Conservation (phyloP, 495 filamentous ascomycete species). For the Letharia lupina region DNA sequence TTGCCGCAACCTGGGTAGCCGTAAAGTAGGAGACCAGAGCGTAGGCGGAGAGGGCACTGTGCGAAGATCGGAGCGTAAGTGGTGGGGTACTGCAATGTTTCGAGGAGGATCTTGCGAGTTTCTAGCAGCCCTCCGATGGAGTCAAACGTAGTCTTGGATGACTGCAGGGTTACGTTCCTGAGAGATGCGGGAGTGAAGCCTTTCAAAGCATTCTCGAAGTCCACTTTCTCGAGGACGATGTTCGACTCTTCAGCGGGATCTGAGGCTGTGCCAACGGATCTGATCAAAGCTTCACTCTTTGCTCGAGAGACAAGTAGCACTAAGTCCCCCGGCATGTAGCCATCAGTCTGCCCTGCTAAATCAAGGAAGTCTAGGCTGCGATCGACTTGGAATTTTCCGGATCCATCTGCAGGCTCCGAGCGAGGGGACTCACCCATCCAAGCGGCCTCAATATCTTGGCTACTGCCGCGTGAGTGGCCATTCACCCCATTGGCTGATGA, state of each 20-base stretch:
- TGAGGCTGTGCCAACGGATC: constrained; percentile 41
- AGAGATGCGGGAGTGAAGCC: constrained; percentile 93
- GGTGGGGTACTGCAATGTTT: constrained; percentile 94
- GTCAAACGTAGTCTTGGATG: constrained; percentile 76
- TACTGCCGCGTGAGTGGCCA: constrained; percentile 35
- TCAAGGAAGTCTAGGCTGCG: constrained; percentile 83
- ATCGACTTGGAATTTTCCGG: constrained; percentile 59
- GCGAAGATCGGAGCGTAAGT: constrained; percentile 98
- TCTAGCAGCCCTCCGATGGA: constrained; percentile 83
- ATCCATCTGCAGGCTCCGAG: constrained; percentile 36
- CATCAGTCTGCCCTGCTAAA: constrained; percentile 84
- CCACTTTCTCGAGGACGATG: constrained; percentile 55
- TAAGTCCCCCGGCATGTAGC: constrained; percentile 95
- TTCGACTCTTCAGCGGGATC: constrained; percentile 30
- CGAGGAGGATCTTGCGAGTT: constrained; percentile 78
- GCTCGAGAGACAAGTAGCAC: constrained; percentile 78
- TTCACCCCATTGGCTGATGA: constrained; percentile 29
- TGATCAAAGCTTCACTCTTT: constrained; percentile 82
- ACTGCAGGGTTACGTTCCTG: constrained; percentile 86
- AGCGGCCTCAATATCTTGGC: constrained; percentile 44
- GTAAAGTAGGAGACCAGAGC: constrained; percentile 86
- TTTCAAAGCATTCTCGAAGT: constrained; percentile 76
- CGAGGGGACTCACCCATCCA: constrained; percentile 63
- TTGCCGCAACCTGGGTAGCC: constrained; percentile 96
- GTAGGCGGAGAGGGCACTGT: constrained; percentile 82